A percentile compares a stretch with the other conserved stretches of the same genome.
Evolutionary conservation across 2,329 filamentous ascomycete genomes (phyloP).

Genomic region (Dactylellina cionopaga): DNA sequence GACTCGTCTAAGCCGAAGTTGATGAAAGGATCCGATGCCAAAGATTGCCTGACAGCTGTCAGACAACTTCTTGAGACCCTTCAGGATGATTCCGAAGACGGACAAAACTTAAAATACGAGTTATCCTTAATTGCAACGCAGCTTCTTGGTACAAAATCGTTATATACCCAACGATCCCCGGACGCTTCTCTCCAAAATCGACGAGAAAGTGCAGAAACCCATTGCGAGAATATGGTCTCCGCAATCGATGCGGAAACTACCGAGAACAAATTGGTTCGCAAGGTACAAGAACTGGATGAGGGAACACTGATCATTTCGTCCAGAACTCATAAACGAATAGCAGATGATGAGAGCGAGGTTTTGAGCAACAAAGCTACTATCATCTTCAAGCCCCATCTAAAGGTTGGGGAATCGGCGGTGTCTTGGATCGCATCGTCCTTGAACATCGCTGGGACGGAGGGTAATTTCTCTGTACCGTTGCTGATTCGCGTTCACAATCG

Average conservation of each 20-base stretch:
- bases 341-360: slow-evolving; percentile 15
- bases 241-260: not conserved
- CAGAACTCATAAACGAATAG: not conserved
- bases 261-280: slow-evolving; percentile 1
- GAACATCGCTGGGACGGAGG: slow-evolving; percentile 10
- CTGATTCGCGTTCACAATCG: slow-evolving; percentile 27
- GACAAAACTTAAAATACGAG: slow-evolving; percentile 22
- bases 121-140: slow-evolving; percentile 5
- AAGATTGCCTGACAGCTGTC: slow-evolving; percentile 21
- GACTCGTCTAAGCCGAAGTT: slow-evolving; percentile 2
- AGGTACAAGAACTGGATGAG: not conserved
- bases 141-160: slow-evolving; percentile 1
- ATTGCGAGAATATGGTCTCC: not conserved
- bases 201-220: not conserved
- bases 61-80: slow-evolving; percentile 35
- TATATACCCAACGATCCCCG: slow-evolving; percentile 33
- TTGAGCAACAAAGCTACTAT: slow-evolving; percentile 8
- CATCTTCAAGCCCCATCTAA: slow-evolving; percentile 5
- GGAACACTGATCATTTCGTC: slow-evolving; percentile 28
- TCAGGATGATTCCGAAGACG: slow-evolving; percentile 13
- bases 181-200: slow-evolving; percentile 6
- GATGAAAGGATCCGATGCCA: slow-evolving; percentile 23
- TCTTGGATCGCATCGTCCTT: not conserved
- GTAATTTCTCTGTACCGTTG: slow-evolving; percentile 18
- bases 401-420: slow-evolving; percentile 10